Conservation (phyloP, 2,329 filamentous ascomycete genomes). For the Colletotrichum eremochloae region DNA sequence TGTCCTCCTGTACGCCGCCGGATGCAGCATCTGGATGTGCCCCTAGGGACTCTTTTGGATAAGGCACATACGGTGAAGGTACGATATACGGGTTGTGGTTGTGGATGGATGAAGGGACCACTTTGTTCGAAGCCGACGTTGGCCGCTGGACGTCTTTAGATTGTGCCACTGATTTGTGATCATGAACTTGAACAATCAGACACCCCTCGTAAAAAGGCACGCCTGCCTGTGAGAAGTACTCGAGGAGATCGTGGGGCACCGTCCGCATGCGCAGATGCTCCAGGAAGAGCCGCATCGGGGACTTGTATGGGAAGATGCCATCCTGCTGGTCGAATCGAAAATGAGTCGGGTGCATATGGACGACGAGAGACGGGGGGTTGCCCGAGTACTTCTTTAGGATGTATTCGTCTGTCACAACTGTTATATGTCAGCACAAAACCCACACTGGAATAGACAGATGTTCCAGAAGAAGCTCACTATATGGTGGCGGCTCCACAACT, state of each 20-base stretch:
- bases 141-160: constrained; percentile 70
- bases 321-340: constrained; percentile 96
- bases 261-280: constrained; percentile 83
- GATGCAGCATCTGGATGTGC: constrained; percentile 37
- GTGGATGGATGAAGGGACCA: constrained; percentile 85
- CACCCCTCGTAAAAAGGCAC: constrained; percentile 94
- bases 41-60: constrained; percentile 68
- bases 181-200: constrained; percentile 93
- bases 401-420: constrained; percentile 80
- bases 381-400: constrained; percentile 86
- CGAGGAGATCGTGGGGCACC: constrained; percentile 89
- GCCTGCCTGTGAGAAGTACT: constrained; percentile 77
- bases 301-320: constrained; percentile 91
- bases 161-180: constrained; percentile 79
- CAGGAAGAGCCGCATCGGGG: constrained; percentile 86
- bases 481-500: constrained; percentile 63
- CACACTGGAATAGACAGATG: background rate
- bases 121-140: constrained; percentile 70
- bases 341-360: constrained; percentile 87
- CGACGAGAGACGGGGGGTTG: constrained; percentile 83
- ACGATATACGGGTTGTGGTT: constrained; percentile 93
- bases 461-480: constrained; percentile 57
- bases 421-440: constrained; percentile 41
- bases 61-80: constrained; percentile 87
- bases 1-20: constrained; percentile 48